Base-by-base conservation (phyloP, 176 grass and related monocot genomes). In the Avena sativa region DNA sequence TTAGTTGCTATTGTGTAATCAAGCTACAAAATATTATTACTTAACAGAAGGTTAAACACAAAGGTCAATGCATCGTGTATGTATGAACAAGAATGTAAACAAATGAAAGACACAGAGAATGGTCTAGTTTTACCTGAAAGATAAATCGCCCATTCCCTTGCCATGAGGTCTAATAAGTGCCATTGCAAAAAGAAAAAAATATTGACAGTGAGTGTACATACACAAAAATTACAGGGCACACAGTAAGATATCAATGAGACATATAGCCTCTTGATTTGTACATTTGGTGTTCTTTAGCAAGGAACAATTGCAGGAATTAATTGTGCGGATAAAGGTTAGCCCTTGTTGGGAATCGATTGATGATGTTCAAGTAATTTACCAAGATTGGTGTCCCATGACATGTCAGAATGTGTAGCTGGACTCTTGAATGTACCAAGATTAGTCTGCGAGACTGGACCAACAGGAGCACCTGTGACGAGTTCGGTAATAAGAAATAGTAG, bases 281-380 rank as follows among this genome's bases (percentile, higher is more conserved):
- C 21, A 65, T 12, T 28, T 81, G 59, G 61, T 65, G 23, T 49
- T 16, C 3, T 46, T 13, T 48, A 81, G 46, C 14, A 17, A 64
- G 4, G 7, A 67, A 14, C 10, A 56, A 52, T 76, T 76, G 8
- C 48, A 76, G 23, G 73, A 6, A 76, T 53, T 30, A 30, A 52
- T 30, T 11, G 13, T 53, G 0, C 1, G 8, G 47, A 52, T 76
- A 25, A 16, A 53, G 48, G n/a, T 76, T 52, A 1, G 3, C 4
- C 7, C 14, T 53, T 48, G 23, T 30, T 76, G 48, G 47, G 23
- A 53, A 53, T 9, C 23, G 7, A 76, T 28, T 13, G 6, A 40
- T 38, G 43, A 6, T 49, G 71, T 75, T 51, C 43, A 52, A 30
- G 12, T 40, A 67, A 67, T 25, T 67, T 85, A 85, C 83, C 60